Evolutionary conservation across 305 asterid genomes (phyloP).

Genomic region (Rubia occidens): DNA sequence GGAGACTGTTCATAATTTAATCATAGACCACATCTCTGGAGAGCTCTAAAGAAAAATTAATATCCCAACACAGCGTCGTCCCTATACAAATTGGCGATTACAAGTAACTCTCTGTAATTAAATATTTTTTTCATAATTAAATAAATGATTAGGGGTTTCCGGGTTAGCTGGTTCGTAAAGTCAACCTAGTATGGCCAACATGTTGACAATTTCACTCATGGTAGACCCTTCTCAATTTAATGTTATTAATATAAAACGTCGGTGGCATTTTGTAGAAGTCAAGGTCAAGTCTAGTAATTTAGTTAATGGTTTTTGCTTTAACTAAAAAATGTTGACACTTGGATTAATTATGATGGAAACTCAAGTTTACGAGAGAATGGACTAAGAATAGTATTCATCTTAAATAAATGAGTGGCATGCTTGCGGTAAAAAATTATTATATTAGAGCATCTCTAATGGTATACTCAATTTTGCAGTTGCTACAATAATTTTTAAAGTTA

Average conservation of each 20-base stretch:
- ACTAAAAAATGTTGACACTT: not conserved
- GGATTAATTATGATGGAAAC: not conserved
- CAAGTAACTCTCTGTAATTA: not conserved
- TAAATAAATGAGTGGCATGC: too few relatives aligned
- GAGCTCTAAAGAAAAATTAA: too few relatives aligned
- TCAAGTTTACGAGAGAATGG: not conserved
- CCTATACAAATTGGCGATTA: too few relatives aligned
- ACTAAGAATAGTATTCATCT: not conserved
- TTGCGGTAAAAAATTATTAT: too few relatives aligned
- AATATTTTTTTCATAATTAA: not conserved
- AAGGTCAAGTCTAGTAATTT: not conserved
- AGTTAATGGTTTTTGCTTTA: not conserved
- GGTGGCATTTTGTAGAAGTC: not conserved
- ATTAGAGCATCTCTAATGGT: too few relatives aligned
- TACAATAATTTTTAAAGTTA: too few relatives aligned
- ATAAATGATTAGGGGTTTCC: not conserved
- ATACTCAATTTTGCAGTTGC: too few relatives aligned
- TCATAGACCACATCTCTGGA: too few relatives aligned
- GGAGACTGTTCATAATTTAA: too few relatives aligned
- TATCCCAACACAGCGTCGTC: too few relatives aligned
- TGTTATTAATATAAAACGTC: not conserved
- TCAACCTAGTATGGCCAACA: not conserved
- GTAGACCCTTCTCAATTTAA: not conserved
- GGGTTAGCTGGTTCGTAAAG: not conserved
- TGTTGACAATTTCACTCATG: not conserved